Base-by-base conservation (phyloP, 257 asterid genomes). In the Craterostigma plantagineum region DNA sequence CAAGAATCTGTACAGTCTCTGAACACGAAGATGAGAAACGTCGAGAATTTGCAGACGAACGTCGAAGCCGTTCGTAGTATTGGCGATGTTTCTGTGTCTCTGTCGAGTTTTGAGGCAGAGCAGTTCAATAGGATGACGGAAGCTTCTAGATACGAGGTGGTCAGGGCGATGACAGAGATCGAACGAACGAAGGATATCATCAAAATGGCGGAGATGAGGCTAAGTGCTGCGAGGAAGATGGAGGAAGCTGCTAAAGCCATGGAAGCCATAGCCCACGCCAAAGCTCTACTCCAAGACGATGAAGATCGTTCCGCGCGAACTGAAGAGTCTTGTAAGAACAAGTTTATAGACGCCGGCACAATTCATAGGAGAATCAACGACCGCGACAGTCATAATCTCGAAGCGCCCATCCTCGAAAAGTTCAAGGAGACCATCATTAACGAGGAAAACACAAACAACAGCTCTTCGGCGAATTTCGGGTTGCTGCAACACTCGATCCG, bases 241-340 rank as follows among this genome's bases (percentile, higher is more conserved):
- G 92, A 75, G 45, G 92, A 79, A 59, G 92, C 92, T 4, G 86
- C 86, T 7, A 75, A 69, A 72, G 86, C 86, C 8, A 72, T 75
- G 50, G 86, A 79, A 72, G 86, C 86, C 1, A 72, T 77, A 7
- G 40, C 68, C 35, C 76, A 72, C 3, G 70, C 69, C 54, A 67
- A 54, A 27, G 63, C 49, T 33, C 55, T 57, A 10, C 51, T 46
- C 8, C 30, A 53, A 16, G 57, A 47, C 30, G 47, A n/a, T n/a
- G n/a, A 37, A 11, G 58, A 58, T 36, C 11, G 17, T 17, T 53
- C 57, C 14, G 36, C 63, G 8, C 55, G 60, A 11, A 53, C 3
- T 46, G 17, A 53, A 44, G 18, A 16, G 66, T 7, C n/a, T n/a
- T 68, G 49, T 79, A 69, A 48, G 66, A 68, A 15, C 52, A 58